phyloP scores from a whole-genome alignment of 192 early-diverging fungal species.

The Coemansia sp. region DNA sequence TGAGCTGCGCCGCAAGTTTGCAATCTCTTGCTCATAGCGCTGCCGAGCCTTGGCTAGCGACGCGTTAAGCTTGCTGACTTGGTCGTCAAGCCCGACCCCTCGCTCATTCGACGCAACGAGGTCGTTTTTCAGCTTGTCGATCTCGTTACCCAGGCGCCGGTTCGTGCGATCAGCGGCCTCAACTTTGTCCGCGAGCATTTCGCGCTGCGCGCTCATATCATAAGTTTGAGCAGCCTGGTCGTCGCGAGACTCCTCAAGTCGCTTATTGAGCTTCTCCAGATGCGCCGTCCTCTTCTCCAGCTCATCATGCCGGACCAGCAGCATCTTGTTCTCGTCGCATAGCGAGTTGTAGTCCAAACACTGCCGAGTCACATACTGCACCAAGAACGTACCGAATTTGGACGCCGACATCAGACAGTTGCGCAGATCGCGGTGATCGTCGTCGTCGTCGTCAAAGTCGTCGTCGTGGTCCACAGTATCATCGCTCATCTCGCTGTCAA shows the following conservation, averaged over 20 bases:
- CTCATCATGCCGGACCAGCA: slow-evolving; percentile 25
- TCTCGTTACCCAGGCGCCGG: slow-evolving; percentile 50
- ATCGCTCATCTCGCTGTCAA: slow-evolving; percentile 41
- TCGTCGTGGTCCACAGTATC: slow-evolving; percentile 16
- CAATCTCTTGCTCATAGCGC: slow-evolving; percentile 66
- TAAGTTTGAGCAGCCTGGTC: slow-evolving; percentile 34
- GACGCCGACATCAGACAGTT: slow-evolving; percentile 42
- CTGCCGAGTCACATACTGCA: slow-evolving; percentile 50
- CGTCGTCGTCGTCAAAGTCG: slow-evolving; percentile 23
- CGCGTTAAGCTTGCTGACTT: slow-evolving; percentile 20
- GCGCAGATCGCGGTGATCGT: slow-evolving; percentile 37
- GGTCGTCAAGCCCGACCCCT: slow-evolving; percentile 58
- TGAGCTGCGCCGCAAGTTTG: slow-evolving; percentile 55
- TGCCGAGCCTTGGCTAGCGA: slow-evolving; percentile 54
- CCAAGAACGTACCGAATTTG: slow-evolving; percentile 46
- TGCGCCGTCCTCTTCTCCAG: slow-evolving; percentile 20
- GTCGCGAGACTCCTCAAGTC: slow-evolving; percentile 38
- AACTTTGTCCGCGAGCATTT: slow-evolving; percentile 26
- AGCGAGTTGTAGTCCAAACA: slow-evolving; percentile 35
- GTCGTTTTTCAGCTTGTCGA: slow-evolving; percentile 57
- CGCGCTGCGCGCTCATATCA: slow-evolving; percentile 30
- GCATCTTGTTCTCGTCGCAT: slow-evolving; percentile 28
- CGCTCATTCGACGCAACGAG: slow-evolving; percentile 57
- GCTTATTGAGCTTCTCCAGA: slow-evolving; percentile 29
- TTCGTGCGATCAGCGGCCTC: slow-evolving; percentile 19